phyloP scores from a whole-genome alignment of 2,329 filamentous ascomycete genomes.

The Fusarium brevicatenulatum region DNA sequence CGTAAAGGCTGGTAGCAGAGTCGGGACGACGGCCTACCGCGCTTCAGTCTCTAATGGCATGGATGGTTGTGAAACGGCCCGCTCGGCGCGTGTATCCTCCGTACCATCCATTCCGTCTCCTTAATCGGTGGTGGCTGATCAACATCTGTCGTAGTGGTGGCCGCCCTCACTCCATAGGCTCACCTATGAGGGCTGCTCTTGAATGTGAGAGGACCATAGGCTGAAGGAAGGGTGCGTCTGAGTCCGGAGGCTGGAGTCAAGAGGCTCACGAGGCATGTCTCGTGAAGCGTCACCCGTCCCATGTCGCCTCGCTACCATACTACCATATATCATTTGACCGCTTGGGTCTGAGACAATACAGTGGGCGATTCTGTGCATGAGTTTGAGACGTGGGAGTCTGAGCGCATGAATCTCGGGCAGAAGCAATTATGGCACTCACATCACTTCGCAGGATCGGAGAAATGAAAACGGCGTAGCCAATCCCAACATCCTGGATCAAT shows the following conservation, averaged over 20 bases:
- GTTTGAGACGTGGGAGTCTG: slow-evolving; percentile 18
- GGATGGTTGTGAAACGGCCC: slow-evolving; percentile 43
- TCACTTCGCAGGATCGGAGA: slow-evolving; percentile 18
- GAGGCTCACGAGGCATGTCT: slow-evolving; percentile 36
- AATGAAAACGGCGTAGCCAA: neutral
- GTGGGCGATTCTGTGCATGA: slow-evolving; percentile 5
- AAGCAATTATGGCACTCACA: slow-evolving; percentile 7
- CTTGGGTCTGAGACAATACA: slow-evolving; percentile 32
- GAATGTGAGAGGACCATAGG: slow-evolving; percentile 21
- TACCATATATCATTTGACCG: slow-evolving; percentile 34
- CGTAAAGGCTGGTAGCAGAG: slow-evolving; percentile 18
- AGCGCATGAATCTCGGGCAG: slow-evolving; percentile 7
- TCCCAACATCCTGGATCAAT: slow-evolving; percentile 5
- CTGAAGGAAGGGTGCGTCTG: slow-evolving; percentile 17
- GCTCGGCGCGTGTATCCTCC: slow-evolving; percentile 42
- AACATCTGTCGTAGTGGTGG: slow-evolving; percentile 16
- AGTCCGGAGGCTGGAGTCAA: slow-evolving; percentile 19
- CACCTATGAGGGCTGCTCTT: slow-evolving; percentile 23
- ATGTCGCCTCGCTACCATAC: slow-evolving; percentile 5
- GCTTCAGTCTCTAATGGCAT: slow-evolving; percentile 15
- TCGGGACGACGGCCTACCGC: slow-evolving; percentile 20
- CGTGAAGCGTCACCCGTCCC: slow-evolving; percentile 27
- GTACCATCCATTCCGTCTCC: slow-evolving; percentile 29
- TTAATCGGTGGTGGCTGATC: slow-evolving; percentile 23
- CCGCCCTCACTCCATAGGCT: slow-evolving; percentile 2